These are phyloP conservation scores for Plenodomus biglobosus DNA, from an alignment of 2,329 filamentous ascomycete species.

Conservation along the genomic window DNA sequence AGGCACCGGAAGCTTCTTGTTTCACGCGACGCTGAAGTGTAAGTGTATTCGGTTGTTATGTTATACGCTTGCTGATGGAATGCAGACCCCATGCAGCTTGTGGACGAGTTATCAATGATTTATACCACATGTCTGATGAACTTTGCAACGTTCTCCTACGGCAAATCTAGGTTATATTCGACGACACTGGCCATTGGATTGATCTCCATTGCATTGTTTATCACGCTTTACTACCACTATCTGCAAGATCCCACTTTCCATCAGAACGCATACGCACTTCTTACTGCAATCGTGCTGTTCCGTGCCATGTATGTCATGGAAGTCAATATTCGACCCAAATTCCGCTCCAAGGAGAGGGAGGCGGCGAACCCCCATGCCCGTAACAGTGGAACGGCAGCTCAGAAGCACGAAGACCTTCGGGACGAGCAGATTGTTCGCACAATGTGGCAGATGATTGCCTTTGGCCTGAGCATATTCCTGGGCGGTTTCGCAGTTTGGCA, in stretches of 20 bases:
- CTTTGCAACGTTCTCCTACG: slow-evolving; percentile 75
- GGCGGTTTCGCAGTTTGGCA: slow-evolving; percentile 77
- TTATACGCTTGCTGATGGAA: slow-evolving; percentile 58
- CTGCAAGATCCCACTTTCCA: slow-evolving; percentile 82
- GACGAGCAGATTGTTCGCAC: slow-evolving; percentile 61
- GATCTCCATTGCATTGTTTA: slow-evolving; percentile 58
- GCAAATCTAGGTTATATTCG: slow-evolving; percentile 55
- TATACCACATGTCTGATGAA: slow-evolving; percentile 69
- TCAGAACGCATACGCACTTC: slow-evolving; percentile 72
- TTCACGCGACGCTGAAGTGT: slow-evolving; percentile 66
- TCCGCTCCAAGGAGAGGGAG: slow-evolving; percentile 48
- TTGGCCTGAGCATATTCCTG: slow-evolving; percentile 71
- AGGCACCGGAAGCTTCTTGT: slow-evolving; percentile 63
- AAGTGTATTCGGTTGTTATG: slow-evolving; percentile 27
- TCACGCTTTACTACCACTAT: slow-evolving; percentile 79
- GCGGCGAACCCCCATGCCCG: slow-evolving; percentile 28
- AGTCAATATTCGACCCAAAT: slow-evolving; percentile 60
- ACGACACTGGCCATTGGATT: slow-evolving; percentile 60
- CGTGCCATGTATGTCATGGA: slow-evolving; percentile 80
- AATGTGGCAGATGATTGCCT: slow-evolving; percentile 75
- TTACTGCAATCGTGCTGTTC: slow-evolving; percentile 70
- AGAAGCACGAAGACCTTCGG: slow-evolving; percentile 55
- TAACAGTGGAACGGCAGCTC: slow-evolving; percentile 36
- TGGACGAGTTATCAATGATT: slow-evolving; percentile 72
- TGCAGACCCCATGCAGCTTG: slow-evolving; percentile 68